Conservation (phyloP, 2,329 filamentous ascomycete genomes). For the Aaosphaeria arxii region DNA sequence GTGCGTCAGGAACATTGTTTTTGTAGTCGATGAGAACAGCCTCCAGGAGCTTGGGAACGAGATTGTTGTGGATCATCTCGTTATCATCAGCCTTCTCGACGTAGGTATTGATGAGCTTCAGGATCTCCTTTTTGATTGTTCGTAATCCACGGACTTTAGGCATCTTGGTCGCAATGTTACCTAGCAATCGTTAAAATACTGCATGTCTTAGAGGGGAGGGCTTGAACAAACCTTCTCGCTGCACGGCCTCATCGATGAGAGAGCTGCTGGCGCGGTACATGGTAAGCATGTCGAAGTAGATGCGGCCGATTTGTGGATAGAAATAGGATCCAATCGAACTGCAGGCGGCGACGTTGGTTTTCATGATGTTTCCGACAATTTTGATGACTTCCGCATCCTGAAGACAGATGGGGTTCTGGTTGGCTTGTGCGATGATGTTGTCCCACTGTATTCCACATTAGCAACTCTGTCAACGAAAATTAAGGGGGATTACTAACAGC, state of each 20-base stretch:
- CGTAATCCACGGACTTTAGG: constrained; percentile 91
- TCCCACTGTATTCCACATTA: constrained; percentile 63
- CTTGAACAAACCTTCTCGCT: constrained; percentile 65
- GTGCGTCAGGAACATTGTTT: constrained; percentile 90
- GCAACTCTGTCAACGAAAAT: not conserved
- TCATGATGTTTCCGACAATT: constrained; percentile 99
- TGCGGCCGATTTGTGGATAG: constrained; percentile 94
- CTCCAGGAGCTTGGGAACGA: constrained; percentile 93
- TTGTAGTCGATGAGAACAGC: constrained; percentile 95
- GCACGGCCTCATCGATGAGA: constrained; percentile 90
- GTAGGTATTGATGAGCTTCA: constrained; percentile 97
- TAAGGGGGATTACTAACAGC: constrained; percentile 49
- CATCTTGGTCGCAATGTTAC: constrained; percentile 93
- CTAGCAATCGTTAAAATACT: constrained; percentile 45
- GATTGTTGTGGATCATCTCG: constrained; percentile 86
- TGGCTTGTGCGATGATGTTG: constrained; percentile 85
- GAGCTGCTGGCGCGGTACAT: constrained; percentile 99
- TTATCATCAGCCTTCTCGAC: constrained; percentile 97
- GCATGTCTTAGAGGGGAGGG: not conserved
- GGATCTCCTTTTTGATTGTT: constrained; percentile 98
- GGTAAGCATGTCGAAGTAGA: constrained; percentile 97
- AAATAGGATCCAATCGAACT: constrained; percentile 96
- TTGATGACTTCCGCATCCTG: constrained; percentile 96
- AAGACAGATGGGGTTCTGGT: constrained; percentile 77
- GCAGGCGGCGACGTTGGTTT: constrained; percentile 98